Evolutionary conservation across 345 rosid genomes (phyloP), one percentile per base, ranked within the genome.

Genomic region (Psidium guajava): DNA sequence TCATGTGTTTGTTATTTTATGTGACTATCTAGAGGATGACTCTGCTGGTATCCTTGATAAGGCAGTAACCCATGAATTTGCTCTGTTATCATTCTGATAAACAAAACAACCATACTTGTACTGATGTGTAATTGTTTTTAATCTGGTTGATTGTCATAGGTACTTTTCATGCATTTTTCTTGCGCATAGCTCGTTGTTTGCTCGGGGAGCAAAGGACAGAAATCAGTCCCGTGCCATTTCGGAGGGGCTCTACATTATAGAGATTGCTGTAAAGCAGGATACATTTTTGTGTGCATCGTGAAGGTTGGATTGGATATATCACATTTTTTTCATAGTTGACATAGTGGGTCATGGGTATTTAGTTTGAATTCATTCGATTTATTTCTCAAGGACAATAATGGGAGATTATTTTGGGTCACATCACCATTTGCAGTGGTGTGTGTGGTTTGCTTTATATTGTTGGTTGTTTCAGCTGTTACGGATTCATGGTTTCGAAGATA

Each of bases 111-210:
- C 36, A 49, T 42, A 49, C 36, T 50, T 51, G 7, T 27, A 28
- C 56, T 32, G 53, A 42, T 20, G 47, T 28, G 32, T 73, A 27
- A 44, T 18, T 47, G 16, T 20, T 22, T 24, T 21, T 16, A 49
- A 28, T 54, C 86, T 81, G 44, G 22, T 22, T 86, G 84, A 80
- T 77, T 52, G 24, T 84, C 83, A 86, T 90, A 89, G 93, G 91
- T 89, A 50, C 74, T 56, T 61, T 75, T 49, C 55, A 58, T 86
- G 50, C 77, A 22, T 61, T 86, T 69, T 55, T 18, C 55, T 80
- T 74, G 56, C 83, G 54, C 54, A 24, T 54, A 69, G 89, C 69
- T 69, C 83, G 83, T 88, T 86, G 84, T 87, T 86, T 89, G 91
- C 87, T 53, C 6, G 12, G 87, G 87, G 80, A 82, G 92, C 88